Percentiles rank a stretch among this genome's conserved stretches.
phyloP scores from a whole-genome alignment of 2,329 filamentous ascomycete species.

The Thielaviopsis cerberus region DNA sequence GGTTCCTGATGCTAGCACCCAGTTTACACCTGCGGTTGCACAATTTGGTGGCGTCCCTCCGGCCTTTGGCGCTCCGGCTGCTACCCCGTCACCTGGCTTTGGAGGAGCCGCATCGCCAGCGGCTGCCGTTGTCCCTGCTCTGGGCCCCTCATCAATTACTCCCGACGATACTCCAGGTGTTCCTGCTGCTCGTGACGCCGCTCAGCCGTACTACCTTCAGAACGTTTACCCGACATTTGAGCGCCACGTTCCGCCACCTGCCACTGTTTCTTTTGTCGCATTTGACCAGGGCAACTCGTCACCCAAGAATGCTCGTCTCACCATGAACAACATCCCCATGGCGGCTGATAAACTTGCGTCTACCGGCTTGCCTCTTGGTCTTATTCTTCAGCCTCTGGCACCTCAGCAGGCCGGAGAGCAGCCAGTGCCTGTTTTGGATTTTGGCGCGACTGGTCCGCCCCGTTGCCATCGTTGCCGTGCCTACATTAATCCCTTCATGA shows the following conservation, averaged over 20 bases:
- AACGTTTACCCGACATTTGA: conserved; percentile 93
- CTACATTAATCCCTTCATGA: conserved; percentile 99
- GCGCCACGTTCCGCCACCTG: conserved; percentile 75
- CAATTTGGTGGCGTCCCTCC: conserved; percentile 17
- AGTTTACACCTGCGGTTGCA: conserved; percentile 19
- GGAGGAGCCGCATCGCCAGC: conserved; percentile 15
- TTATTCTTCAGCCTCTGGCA: conserved; percentile 77
- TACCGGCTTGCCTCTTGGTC: conserved; percentile 69
- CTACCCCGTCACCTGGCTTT: conserved; percentile 30
- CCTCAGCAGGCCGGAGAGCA: conserved; percentile 67
- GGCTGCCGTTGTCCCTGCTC: conserved; percentile 16
- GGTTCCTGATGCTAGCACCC: conserved; percentile 14
- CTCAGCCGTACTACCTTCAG: conserved; percentile 67
- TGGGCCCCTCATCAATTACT: conserved; percentile 43
- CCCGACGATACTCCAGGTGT: conserved; percentile 87
- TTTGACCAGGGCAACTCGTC: conserved; percentile 93
- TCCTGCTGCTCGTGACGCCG: conserved; percentile 62
- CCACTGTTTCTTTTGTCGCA: conserved; percentile 76
- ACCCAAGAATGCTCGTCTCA: conserved; percentile 80
- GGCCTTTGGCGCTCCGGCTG: conserved; percentile 13
- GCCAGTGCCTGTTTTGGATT: conserved; percentile 80
- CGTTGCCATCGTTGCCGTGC: conserved; percentile 82
- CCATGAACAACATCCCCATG: conserved; percentile 80
- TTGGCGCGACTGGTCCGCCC: conserved; percentile 77
- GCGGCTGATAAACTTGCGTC: conserved; percentile 60